phyloP scores from a whole-genome alignment of 257 asterid genomes.

The Galeopsis tetrahit region DNA sequence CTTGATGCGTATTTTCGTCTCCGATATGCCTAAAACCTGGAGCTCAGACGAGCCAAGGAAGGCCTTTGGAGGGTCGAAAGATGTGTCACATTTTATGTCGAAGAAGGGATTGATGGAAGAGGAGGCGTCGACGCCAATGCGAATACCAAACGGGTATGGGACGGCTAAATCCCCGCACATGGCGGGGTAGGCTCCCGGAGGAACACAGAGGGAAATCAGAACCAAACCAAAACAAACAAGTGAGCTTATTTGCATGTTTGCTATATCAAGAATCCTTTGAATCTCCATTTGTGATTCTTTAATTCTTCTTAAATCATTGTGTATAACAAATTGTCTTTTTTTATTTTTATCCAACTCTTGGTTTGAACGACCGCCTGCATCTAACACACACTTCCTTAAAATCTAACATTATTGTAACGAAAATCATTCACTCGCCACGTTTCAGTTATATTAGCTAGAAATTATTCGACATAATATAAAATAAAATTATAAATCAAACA shows the following conservation, averaged over 20 bases:
- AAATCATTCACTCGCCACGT: no score
- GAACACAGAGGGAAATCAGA: background rate
- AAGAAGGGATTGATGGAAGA: conserved; percentile 36
- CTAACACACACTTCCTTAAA: background rate
- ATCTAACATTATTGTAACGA: background rate
- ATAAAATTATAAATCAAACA: no score
- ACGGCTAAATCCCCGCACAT: conserved; percentile 42
- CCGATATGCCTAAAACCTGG: conserved; percentile 35
- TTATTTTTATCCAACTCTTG: background rate
- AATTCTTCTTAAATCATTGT: background rate
- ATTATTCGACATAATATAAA: no score
- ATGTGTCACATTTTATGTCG: conserved; percentile 31
- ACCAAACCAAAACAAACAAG: background rate
- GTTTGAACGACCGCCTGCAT: conserved; percentile 30
- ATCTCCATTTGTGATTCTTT: background rate
- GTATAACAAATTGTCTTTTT: background rate
- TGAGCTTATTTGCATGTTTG: conserved; percentile 19
- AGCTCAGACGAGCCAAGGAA: conserved; percentile 22
- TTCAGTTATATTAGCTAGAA: no score
- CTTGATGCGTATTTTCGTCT: conserved; percentile 36
- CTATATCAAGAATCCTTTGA: background rate
- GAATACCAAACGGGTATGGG: conserved; percentile 46
- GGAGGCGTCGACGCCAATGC: no score
- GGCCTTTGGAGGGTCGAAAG: conserved; percentile 43
- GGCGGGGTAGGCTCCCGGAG: conserved; percentile 30